Evolutionary conservation across 305 asterid genomes (phyloP).

Genomic region (Solanum chacoense): DNA sequence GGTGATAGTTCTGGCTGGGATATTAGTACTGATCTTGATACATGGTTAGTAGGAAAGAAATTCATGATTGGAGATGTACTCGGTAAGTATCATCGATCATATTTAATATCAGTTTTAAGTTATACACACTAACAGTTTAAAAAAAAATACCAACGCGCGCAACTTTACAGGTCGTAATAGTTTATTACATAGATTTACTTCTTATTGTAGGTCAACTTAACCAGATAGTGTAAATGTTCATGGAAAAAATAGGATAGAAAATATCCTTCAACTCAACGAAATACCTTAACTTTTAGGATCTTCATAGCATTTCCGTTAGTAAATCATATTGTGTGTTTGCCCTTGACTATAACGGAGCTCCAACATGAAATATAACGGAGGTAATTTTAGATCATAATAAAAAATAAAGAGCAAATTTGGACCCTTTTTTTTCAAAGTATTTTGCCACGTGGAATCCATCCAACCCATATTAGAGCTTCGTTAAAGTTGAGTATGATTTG

Average conservation of each 20-base stretch:
- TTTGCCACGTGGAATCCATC: neutral
- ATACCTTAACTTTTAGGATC: neutral
- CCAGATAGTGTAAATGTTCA: neutral
- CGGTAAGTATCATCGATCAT: conserved; percentile 21
- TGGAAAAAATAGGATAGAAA: neutral
- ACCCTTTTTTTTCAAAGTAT: neutral
- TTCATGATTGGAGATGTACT: conserved; percentile 49
- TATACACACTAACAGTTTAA: neutral
- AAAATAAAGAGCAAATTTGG: neutral
- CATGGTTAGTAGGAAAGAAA: conserved; percentile 52
- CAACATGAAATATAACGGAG: neutral
- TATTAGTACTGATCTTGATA: conserved; percentile 63
- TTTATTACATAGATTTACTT: neutral
- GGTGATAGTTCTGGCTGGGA: conserved; percentile 90
- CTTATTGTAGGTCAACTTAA: neutral
- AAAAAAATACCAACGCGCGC: neutral
- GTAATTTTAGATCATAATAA: neutral
- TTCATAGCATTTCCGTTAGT: neutral
- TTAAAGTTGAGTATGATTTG: neutral
- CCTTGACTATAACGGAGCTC: neutral
- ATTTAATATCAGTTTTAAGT: neutral
- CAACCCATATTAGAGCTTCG: neutral
- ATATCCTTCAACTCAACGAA: neutral
- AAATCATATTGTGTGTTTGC: neutral
- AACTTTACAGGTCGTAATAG: neutral